Evolutionary conservation across 306 rosid species (phyloP), one percentile per base, ranked within the genome.

Genomic region (Quercus rubra): DNA sequence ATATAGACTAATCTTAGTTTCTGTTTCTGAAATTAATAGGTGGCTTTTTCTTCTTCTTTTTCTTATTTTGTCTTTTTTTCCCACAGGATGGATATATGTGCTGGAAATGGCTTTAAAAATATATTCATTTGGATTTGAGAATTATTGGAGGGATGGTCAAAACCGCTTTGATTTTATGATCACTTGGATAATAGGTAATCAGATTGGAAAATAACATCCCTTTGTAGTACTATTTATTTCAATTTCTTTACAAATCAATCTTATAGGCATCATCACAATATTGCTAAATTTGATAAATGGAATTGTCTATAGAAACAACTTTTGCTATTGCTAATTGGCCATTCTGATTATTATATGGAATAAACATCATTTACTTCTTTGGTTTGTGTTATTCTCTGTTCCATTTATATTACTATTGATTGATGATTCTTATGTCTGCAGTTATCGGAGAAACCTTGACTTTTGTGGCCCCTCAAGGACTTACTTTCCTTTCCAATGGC

Each of bases 81-180:
- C 68, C 62, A 81, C 90, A 95, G 99, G 99, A 76, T 95, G 99
- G 99, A 78, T 95, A 64, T 95, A 95, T 75, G 90, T 95, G 27
- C 49, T 93, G 55, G 99, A 95, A 85, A 95, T 95, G 99, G 87
- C 85, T 87, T 80, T 91, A 78, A 95, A 91, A 82, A 77, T 95
- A 81, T 95, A 89, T 82, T 74, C 99, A 5, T 90, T 33, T 84
- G 99, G 99, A 79, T 95, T 95, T 79, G 80, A 68, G 86, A 95
- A 95, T 84, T 95, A 95, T 82, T 95, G 97, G 99, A 92, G 90
- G 74, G 97, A 93, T 89, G 98, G 97, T 61, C 98, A 93, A 85
- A 95, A 95, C 80, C 91, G 81, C 76, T 95, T 95, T 85, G 99
- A 95, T 88, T 95, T 95, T 84, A 77, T 90, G 13, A 80, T 95